Conservation (phyloP, 176 grass and related monocot genomes). For the Rhynchospora pubera region DNA sequence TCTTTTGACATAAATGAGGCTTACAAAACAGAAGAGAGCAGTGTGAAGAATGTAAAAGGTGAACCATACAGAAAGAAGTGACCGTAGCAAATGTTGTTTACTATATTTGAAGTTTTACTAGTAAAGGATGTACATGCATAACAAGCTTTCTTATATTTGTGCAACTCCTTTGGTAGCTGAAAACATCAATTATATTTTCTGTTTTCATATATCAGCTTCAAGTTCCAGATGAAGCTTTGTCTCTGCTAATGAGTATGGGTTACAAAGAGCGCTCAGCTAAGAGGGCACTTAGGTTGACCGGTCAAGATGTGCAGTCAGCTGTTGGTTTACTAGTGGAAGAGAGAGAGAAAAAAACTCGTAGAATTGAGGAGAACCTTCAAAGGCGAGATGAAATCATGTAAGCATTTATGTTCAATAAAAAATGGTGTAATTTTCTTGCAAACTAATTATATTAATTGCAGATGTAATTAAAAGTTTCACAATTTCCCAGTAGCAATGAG, state of each 20-base stretch:
- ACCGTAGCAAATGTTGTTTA: background rate
- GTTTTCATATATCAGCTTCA: constrained; percentile 51
- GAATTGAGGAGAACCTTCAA: constrained; percentile 45
- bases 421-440: background rate
- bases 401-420: constrained; percentile 20
- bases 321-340: constrained; percentile 82
- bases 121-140: background rate
- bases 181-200: background rate
- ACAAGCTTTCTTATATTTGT: background rate
- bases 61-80: background rate
- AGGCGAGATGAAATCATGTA: constrained; percentile 62
- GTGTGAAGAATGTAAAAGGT: background rate
- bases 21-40: background rate
- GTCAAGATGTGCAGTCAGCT: constrained; percentile 77
- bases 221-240: constrained; percentile 93
- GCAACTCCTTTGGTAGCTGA: background rate
- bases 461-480: no score
- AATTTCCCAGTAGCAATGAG: background rate
- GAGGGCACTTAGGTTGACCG: constrained; percentile 78
- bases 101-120: background rate
- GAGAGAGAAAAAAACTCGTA: constrained; percentile 52
- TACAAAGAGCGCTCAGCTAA: constrained; percentile 63
- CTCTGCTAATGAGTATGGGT: constrained; percentile 76
- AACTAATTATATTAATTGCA: background rate
- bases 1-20: background rate